These are phyloP conservation scores for Thermoascus crustaceus DNA, from an alignment of 2,329 filamentous ascomycete genomes.

Conservation along the genomic window DNA sequence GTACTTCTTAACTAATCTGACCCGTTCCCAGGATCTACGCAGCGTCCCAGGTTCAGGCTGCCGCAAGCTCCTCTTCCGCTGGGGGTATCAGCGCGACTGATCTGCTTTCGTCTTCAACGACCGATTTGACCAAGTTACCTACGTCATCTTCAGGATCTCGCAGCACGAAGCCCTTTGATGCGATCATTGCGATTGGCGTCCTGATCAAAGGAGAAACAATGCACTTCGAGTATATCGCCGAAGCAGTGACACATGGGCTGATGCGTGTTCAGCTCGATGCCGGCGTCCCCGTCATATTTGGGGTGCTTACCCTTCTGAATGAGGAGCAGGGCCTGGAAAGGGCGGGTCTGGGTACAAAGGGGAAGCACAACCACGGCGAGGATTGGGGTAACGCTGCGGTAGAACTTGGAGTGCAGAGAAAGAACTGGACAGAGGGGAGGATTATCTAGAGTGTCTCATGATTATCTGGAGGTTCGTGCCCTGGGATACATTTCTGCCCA, in stretches of 20 bases:
- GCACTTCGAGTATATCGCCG: conserved; percentile 98
- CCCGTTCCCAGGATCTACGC: conserved; percentile 58
- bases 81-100: conserved; percentile 42
- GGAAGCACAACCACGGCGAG: conserved; percentile 82
- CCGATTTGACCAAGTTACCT: conserved; percentile 53
- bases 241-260: conserved; percentile 79
- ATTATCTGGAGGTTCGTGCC: too few relatives aligned
- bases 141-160: conserved; percentile 32
- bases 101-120: conserved; percentile 54
- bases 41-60: conserved; percentile 76
- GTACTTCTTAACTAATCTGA: too few relatives aligned
- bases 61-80: conserved; percentile 41
- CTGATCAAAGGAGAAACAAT: conserved; percentile 98
- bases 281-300: conserved; percentile 84
- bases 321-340: conserved; percentile 82
- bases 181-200: conserved; percentile 88
- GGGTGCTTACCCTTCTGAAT: conserved; percentile 76
- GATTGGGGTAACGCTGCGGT: conserved; percentile 95
- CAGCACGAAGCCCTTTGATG: conserved; percentile 65
- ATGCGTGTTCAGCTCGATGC: conserved; percentile 92
- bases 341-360: conserved; percentile 59
- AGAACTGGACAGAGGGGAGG: conserved; percentile 68
- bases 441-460: too few relatives aligned
- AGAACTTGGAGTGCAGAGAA: conserved; percentile 83
- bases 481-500: too few relatives aligned